phyloP scores from a whole-genome alignment of 2,329 filamentous ascomycete species.

The Arachnomyces sp. region DNA sequence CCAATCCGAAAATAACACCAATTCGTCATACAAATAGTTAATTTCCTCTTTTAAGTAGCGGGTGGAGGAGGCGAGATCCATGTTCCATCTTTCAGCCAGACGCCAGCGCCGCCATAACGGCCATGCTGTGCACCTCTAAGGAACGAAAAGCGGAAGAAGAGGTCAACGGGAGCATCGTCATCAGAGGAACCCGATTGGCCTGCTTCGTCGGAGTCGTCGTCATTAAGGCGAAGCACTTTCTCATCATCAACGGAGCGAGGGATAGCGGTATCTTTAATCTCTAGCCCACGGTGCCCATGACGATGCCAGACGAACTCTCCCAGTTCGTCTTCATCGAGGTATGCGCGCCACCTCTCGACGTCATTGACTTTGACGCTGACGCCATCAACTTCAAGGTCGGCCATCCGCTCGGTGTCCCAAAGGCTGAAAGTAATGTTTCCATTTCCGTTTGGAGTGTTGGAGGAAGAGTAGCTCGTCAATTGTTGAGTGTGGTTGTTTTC shows the following conservation, averaged over 20 bases:
- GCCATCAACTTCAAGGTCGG: conserved; percentile 43
- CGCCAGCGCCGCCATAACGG: conserved; percentile 30
- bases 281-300: conserved; percentile 33
- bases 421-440: conserved; percentile 41
- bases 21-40: no score
- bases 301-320: conserved; percentile 47
- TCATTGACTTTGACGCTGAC: conserved; percentile 57
- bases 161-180: conserved; percentile 29
- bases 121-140: conserved; percentile 34
- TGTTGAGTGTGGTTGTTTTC: conserved; percentile 27
- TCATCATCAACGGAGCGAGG: conserved; percentile 10
- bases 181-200: background rate
- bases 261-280: conserved; percentile 19
- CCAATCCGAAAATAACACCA: no score
- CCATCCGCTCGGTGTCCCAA: conserved; percentile 35
- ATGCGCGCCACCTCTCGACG: conserved; percentile 54
- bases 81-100: conserved; percentile 31
- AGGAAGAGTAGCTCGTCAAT: conserved; percentile 7
- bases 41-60: no score
- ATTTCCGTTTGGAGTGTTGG: conserved; percentile 28
- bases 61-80: conserved; percentile 26
- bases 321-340: conserved; percentile 41
- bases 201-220: conserved; percentile 7
- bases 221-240: background rate
- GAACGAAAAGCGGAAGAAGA: conserved; percentile 43